Percentiles rank a stretch among this genome's conserved stretches.
Evolutionary conservation across 371 early-diverging fungal genomes (phyloP).

Genomic region (Apophysomyces trapeziformis): DNA sequence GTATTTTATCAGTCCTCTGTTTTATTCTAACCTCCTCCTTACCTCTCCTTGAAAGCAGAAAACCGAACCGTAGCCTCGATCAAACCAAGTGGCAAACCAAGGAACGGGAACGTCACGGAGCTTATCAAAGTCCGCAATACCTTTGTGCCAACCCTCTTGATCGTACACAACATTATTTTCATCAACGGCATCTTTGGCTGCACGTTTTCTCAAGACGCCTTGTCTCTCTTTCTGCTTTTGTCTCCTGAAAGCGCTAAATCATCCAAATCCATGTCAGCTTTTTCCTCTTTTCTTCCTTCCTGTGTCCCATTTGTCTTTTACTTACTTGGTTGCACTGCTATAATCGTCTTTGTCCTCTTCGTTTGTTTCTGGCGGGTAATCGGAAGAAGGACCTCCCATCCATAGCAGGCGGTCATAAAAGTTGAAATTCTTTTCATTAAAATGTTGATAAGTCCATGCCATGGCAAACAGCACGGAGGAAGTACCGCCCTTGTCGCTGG

Average conservation of each 20-base stretch:
- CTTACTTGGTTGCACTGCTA: too few species aligned
- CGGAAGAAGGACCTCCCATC: slow-evolving; percentile 39
- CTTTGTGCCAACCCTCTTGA: background rate
- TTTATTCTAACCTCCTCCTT: background rate
- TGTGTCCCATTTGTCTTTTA: too few species aligned
- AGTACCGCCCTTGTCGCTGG: slow-evolving; percentile 42
- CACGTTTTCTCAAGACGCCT: too few species aligned
- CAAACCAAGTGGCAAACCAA: slow-evolving; percentile 23
- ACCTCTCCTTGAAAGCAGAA: slow-evolving; percentile 20
- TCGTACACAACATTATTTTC: too few species aligned
- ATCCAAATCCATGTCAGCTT: background rate
- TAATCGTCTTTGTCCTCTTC: background rate
- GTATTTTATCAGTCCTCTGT: background rate
- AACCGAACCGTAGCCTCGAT: slow-evolving; percentile 17
- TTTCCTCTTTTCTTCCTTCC: background rate
- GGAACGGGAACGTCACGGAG: background rate
- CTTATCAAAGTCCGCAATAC: slow-evolving; percentile 1
- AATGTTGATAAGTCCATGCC: slow-evolving; percentile 63
- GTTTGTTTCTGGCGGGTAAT: slow-evolving; percentile 21
- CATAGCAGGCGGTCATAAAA: slow-evolving; percentile 60
- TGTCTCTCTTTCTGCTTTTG: background rate
- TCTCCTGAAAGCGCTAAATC: background rate
- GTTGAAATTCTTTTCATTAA: slow-evolving; percentile 50
- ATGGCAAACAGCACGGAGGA: slow-evolving; percentile 67
- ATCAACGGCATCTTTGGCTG: too few species aligned